Base-by-base conservation (phyloP, 305 asterid species). In the Fraxinus angustifolia region DNA sequence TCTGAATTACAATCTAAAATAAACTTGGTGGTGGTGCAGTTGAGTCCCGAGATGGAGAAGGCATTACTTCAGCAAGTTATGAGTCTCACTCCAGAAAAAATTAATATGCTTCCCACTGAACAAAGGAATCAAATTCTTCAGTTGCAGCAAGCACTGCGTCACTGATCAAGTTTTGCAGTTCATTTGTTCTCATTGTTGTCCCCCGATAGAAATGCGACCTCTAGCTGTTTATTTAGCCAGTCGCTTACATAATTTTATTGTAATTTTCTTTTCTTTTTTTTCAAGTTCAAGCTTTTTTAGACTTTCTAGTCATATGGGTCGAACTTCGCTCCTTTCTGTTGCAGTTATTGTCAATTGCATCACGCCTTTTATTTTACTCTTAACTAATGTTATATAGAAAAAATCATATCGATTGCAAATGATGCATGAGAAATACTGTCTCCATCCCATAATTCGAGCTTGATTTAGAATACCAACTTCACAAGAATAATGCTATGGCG, bases 61-160 rank as follows among this genome's bases (percentile, higher is more conserved):
- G 97, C 92, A 34, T 89, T 96, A 53, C 89, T 94, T 65, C 97
- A 94, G 89, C 98, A 93, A 88, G 98, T 94, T 48, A 91, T 92
- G 97, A 94, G 92, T 87, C 95, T 96, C 75, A 91, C 97, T 8
- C 94, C 95, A 0, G 99, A 94, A 79, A 93, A 94, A 90, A 92
- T 96, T 83, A 89, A 91, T 81, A 84, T 87, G 91, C 91, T 96
- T 75, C 98, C 97, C 6, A 86, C 93, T 0, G 99, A 94, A 48
- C 98, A 94, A 82, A 90, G 97, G 84, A 90, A 80, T 86, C 97
- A 94, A 90, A 90, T 94, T 80, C 88, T 96, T 82, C 95, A 92
- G 88, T 85, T 96, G 93, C 98, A 92, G 87, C 97, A 94, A 86
- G 90, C 92, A 92, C 92, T 96, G 79, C 93, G 97, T n/a, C 97